Percentiles rank a stretch among this genome's conserved stretches.
These are phyloP conservation scores for Plicaturopsis crispa DNA, from an alignment of 768 basidiomycete genomes.

Conservation along the genomic window DNA sequence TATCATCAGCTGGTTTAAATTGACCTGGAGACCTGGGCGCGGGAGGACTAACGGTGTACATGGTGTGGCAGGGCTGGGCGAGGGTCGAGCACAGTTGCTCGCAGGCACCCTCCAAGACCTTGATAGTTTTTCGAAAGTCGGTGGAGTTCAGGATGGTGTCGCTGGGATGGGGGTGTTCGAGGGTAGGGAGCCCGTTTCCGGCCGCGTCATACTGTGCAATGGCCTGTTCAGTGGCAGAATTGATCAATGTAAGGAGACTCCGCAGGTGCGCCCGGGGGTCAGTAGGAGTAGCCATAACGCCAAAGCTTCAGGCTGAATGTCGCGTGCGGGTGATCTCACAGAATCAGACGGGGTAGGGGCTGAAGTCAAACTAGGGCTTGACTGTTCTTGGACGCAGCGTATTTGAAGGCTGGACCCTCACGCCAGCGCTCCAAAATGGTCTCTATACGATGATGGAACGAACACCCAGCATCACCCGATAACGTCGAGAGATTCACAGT, in stretches of 20 bases:
- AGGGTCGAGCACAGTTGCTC: constrained; percentile 25
- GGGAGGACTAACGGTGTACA: constrained; percentile 3
- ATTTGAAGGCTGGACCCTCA: no score
- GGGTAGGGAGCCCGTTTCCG: constrained; percentile 16
- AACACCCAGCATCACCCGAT: no score
- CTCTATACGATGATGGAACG: no score
- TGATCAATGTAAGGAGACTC: constrained; percentile 21
- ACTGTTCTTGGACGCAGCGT: no score
- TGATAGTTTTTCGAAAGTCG: constrained; percentile 9
- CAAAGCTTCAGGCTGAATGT: no score
- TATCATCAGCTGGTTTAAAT: not conserved
- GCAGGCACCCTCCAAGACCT: constrained; percentile 26
- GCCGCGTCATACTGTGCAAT: constrained; percentile 23
- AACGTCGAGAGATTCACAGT: no score
- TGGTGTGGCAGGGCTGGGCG: constrained; percentile 23
- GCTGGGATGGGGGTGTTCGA: not conserved
- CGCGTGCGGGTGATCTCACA: no score
- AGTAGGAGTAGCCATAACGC: no score
- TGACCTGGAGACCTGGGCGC: not conserved
- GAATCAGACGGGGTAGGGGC: no score
- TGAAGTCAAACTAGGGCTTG: no score
- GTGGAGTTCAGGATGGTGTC: constrained; percentile 4
- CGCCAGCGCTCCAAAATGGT: no score
- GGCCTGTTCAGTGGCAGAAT: constrained; percentile 21
- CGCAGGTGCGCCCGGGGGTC: no score